Conservation (phyloP, 768 basidiomycete genomes). For the Neoboletus magnificus region DNA sequence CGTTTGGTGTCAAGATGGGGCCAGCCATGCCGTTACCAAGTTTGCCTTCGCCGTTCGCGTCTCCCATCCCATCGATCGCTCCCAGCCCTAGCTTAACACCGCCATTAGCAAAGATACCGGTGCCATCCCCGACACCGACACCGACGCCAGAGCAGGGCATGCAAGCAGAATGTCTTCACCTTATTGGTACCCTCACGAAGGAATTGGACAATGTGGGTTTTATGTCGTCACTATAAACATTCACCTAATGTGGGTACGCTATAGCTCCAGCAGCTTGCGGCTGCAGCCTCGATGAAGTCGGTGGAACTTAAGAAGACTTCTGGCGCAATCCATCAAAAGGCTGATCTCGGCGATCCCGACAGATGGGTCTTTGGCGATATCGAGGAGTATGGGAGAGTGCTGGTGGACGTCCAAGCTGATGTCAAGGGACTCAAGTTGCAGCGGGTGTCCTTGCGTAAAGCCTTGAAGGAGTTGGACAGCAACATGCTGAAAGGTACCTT, state of each 20-base stretch:
- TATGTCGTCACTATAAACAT: background rate
- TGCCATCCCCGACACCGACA: conserved; percentile 5
- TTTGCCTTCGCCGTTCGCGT: conserved; percentile 1
- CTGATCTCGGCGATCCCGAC: conserved; percentile 43
- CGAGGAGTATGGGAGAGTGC: conserved; percentile 43
- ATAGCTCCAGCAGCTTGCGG: conserved; percentile 46
- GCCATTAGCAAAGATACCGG: background rate
- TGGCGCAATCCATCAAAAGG: conserved; percentile 37
- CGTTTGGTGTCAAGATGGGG: conserved; percentile 2
- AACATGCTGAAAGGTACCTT: conserved; percentile 61
- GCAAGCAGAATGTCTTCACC: conserved; percentile 57
- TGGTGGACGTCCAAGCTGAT: conserved; percentile 44
- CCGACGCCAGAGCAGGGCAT: conserved; percentile 53
- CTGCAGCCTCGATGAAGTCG: conserved; percentile 35
- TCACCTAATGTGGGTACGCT: background rate
- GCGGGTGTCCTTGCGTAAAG: conserved; percentile 38
- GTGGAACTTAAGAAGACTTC: conserved; percentile 36
- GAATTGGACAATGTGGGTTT: conserved; percentile 61
- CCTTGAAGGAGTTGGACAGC: conserved; percentile 57
- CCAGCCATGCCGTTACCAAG: background rate
- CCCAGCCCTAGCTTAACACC: conserved; percentile 4
- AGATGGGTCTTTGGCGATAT: conserved; percentile 59
- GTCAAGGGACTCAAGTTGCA: conserved; percentile 46
- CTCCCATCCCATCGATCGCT: background rate
- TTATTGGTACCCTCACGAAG: conserved; percentile 44